Base-by-base conservation (phyloP, 352 stramenopile genomes). In the Achlya hypogyna region DNA sequence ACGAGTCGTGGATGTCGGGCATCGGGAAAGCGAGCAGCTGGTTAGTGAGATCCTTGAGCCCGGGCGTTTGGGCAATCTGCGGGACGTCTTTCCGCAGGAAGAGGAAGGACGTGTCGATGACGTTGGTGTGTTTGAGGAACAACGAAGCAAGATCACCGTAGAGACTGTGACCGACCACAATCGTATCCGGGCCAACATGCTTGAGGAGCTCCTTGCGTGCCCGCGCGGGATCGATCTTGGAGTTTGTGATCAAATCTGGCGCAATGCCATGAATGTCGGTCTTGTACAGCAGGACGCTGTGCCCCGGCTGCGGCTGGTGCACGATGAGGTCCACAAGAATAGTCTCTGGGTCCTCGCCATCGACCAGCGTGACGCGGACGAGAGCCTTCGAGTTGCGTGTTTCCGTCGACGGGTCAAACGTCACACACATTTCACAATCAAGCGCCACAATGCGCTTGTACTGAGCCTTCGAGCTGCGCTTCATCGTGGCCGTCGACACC, bases 391-490 rank as follows among this genome's bases (percentile, higher is more conserved):
- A 71, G 23, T 79, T 66, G 9, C 22, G 45, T 23, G 34, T 47
- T 2, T 63, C 62, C 5, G 31, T 69, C 29, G 43, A 31, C 28
- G 53, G 28, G 25, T 51, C 28, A 2, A 65, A 38, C 14, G 78
- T 92, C 20, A 92, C 79, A 64, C 86, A 95, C 86, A 95, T 95
- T 53, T 95, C 86, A 65, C 86, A 95, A 77, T 95, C 86, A 29
- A 95, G 29, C 25, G 86, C 86, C 22, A 93, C 73, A 51, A 93
- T 81, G 67, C 84, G 82, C 22, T 89, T 72, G 20, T 82, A 72
- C 40, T 76, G 78, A 31, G 75, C 62, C 32, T 65, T 70, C 56
- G 82, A 88, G 69, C 78, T 88, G 27, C 47, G 34, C 72, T 85
- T 91, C 27, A 62, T 68, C 1, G 52, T 29, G 49, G 77, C 81